phyloP scores from a whole-genome alignment of 352 stramenopile genomes.

The Halophytophthora batemanensis region DNA sequence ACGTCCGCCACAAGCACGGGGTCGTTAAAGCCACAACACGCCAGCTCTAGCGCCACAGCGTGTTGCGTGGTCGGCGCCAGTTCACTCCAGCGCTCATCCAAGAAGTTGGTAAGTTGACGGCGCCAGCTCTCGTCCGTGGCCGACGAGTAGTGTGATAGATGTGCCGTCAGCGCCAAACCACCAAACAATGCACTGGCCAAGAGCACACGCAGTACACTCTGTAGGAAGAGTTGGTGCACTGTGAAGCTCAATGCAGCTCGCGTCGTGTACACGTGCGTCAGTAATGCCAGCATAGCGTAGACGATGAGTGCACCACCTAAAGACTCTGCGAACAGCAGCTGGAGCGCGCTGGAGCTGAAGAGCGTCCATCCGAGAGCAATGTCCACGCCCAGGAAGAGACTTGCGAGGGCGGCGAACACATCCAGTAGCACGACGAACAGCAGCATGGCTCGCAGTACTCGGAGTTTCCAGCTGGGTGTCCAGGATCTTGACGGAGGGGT shows the following conservation, averaged over 20 bases:
- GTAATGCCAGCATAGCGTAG: constrained; percentile 25
- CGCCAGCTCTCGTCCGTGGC: constrained; percentile 24
- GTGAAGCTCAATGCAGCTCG: constrained; percentile 30
- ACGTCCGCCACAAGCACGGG: constrained; percentile 27
- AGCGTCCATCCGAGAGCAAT: constrained; percentile 30
- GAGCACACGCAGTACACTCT: constrained; percentile 16
- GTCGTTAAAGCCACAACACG: constrained; percentile 56
- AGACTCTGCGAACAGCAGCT: constrained; percentile 42
- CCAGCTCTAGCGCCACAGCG: constrained; percentile 36
- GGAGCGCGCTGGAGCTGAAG: constrained; percentile 47
- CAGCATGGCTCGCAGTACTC: constrained; percentile 5
- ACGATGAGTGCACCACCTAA: constrained; percentile 32
- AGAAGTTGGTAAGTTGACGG: constrained; percentile 22
- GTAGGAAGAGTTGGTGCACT: constrained; percentile 47
- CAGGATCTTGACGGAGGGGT: constrained; percentile 8
- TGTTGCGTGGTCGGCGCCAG: constrained; percentile 28
- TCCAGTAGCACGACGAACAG: constrained; percentile 21
- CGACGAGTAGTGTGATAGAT: constrained; percentile 35
- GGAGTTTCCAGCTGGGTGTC: constrained; percentile 17
- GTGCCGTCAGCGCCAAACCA: constrained; percentile 25
- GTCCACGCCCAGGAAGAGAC: constrained; percentile 38
- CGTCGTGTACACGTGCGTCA: constrained; percentile 32
- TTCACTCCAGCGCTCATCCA: constrained; percentile 41
- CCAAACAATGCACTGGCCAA: constrained; percentile 26
- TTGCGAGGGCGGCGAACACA: constrained; percentile 26